These are phyloP conservation scores for Fusarium penzigii DNA, from an alignment of 2,329 filamentous ascomycete species.

Conservation along the genomic window DNA sequence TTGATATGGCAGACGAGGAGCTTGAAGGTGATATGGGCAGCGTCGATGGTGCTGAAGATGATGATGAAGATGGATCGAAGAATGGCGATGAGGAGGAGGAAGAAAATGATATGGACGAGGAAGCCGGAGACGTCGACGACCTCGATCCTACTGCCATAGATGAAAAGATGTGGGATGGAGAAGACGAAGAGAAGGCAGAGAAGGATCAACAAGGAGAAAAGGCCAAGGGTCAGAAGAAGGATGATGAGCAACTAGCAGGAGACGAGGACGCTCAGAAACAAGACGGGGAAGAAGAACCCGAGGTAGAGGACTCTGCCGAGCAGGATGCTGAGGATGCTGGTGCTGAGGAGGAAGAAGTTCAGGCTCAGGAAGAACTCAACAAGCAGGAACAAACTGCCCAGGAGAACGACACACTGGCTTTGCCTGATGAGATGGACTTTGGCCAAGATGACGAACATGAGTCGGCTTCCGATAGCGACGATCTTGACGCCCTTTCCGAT, in stretches of 20 bases:
- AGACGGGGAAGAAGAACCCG: conserved; percentile 37
- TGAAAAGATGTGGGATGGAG: conserved; percentile 98
- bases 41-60: conserved; percentile 61
- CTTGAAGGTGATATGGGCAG: conserved; percentile 81
- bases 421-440: conserved; percentile 87
- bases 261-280: conserved; percentile 60
- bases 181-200: conserved; percentile 74
- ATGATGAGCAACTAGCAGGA: conserved; percentile 60
- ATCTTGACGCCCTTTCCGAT: conserved; percentile 59
- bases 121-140: conserved; percentile 88
- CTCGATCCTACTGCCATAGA: conserved; percentile 88
- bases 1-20: conserved; percentile 92
- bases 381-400: conserved; percentile 73
- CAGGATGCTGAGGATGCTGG: conserved; percentile 58
- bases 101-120: conserved; percentile 81
- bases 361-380: conserved; percentile 57
- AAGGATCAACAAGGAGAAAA: conserved; percentile 80
- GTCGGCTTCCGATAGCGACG: conserved; percentile 56
- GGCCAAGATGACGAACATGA: conserved; percentile 73
- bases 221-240: conserved; percentile 67
- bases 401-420: conserved; percentile 77
- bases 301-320: conserved; percentile 48
- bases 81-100: conserved; percentile 66
- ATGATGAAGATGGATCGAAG: conserved; percentile 60
- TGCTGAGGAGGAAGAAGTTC: conserved; percentile 58